These are phyloP conservation scores for Cucumis sativus DNA, from an alignment of 306 rosid species.

Conservation along the genomic window DNA sequence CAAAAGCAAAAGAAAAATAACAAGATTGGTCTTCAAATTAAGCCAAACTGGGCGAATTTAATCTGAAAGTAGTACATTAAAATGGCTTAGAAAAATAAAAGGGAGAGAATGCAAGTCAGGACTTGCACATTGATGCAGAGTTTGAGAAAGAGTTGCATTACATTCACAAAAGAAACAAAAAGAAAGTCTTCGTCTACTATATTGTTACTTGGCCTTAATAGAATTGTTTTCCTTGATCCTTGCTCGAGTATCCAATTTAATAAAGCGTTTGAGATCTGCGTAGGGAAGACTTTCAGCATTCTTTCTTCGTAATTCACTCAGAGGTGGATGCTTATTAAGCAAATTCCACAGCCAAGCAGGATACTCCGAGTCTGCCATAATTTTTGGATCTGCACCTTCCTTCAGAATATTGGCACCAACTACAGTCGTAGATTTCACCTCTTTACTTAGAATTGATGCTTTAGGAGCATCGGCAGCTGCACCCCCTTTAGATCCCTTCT, in stretches of 20 bases:
- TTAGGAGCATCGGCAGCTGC: conserved; percentile 57
- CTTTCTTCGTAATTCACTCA: conserved; percentile 73
- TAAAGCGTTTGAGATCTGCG: conserved; percentile 59
- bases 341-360: conserved; percentile 80
- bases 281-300: conserved; percentile 43
- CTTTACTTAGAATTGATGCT: conserved; percentile 64
- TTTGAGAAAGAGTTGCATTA: neutral
- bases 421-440: conserved; percentile 64
- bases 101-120: neutral
- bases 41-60: too few relatives aligned
- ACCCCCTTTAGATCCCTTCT: conserved; percentile 75
- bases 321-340: conserved; percentile 54
- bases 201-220: conserved; percentile 35
- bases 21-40: too few relatives aligned
- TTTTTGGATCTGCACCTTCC: conserved; percentile 73
- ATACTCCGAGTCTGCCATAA: conserved; percentile 68
- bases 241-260: conserved; percentile 71
- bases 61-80: too few relatives aligned
- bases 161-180: neutral
- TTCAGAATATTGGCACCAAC: conserved; percentile 84
- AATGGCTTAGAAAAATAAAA: too few relatives aligned
- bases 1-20: too few relatives aligned
- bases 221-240: conserved; percentile 79
- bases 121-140: neutral
- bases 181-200: neutral